Percentiles rank a stretch among this genome's conserved stretches.
phyloP scores from a whole-genome alignment of 139 green algal genomes.

The Astrephomene gubernaculifera region DNA sequence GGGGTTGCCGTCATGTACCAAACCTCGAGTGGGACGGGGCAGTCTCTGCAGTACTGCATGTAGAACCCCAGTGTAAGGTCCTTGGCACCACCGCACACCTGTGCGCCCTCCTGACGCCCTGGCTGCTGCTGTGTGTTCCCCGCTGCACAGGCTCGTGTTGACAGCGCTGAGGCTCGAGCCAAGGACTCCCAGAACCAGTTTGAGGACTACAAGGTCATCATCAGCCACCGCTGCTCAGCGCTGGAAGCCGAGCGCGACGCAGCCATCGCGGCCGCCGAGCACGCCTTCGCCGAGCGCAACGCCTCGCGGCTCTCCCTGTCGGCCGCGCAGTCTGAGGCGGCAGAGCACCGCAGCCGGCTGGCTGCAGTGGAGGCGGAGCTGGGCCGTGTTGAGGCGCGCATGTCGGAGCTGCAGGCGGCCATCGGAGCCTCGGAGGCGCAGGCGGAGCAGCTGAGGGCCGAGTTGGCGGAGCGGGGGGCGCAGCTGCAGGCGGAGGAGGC shows the following conservation, averaged over 20 bases:
- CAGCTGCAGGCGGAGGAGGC: not conserved
- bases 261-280: not conserved
- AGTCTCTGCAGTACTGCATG: no score
- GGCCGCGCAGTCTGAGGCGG: not conserved
- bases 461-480: not conserved
- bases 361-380: conserved; percentile 10
- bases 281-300: not conserved
- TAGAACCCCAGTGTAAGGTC: no score
- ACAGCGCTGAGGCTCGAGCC: no score
- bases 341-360: not conserved
- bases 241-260: not conserved
- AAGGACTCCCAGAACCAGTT: no score
- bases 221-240: not conserved
- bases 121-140: no score
- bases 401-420: not conserved
- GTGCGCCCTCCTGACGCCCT: no score
- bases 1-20: no score
- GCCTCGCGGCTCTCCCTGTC: not conserved
- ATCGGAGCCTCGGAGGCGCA: not conserved
- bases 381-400: not conserved
- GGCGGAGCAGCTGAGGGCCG: conserved; percentile 10
- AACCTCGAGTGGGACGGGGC: no score
- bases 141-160: no score
- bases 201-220: conserved; percentile 3
- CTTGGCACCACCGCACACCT: no score